Evolutionary conservation across 257 asterid genomes (phyloP), one percentile per base, ranked within the genome.

Genomic region (Scutellaria minor): DNA sequence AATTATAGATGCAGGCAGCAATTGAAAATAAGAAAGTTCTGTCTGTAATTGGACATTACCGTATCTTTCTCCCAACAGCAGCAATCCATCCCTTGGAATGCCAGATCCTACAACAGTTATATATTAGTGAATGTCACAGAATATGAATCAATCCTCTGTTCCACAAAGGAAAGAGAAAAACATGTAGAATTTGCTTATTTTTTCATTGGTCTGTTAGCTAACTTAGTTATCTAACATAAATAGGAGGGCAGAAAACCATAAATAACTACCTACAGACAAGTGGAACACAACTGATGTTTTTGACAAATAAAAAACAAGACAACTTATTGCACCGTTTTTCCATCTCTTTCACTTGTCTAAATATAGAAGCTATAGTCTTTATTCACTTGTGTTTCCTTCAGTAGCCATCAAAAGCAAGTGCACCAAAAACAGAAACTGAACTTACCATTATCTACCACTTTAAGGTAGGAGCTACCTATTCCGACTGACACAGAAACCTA

Each of bases 371-470:
- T 45, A 56, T 11, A 45, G 37, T 67, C 5, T 66, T 61, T 68
- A 63, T 46, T 57, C 72, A 71, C 31, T 51, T 74, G 63, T 10
- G 47, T 55, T 64, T 50, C 62, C 45, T 37, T 64, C 40, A 39
- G 15, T 55, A 56, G 48, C 68, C 70, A 47, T 56, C 54, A 73
- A 66, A 12, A 5, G 44, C 69, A 66, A 52, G 9, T 9, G 13
- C 64, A 12, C n/a, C 64, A 18, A 44, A 61, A 45, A 27, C 0
- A 66, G 60, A 57, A 61, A 60, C 6, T 37, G 72, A 58, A 78
- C 85, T 74, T 80, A 90, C 97, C 96, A 77, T 93, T 87, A 83
- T 90, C 97, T 73, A 75, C 80, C 70, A 90, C 98, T 83, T 86
- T 91, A 50, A 89, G 81, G 56, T 78, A 82, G 85, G 85, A 80